Base-by-base conservation (phyloP, 805 yeast genomes). In the Starmerella asiatica region DNA sequence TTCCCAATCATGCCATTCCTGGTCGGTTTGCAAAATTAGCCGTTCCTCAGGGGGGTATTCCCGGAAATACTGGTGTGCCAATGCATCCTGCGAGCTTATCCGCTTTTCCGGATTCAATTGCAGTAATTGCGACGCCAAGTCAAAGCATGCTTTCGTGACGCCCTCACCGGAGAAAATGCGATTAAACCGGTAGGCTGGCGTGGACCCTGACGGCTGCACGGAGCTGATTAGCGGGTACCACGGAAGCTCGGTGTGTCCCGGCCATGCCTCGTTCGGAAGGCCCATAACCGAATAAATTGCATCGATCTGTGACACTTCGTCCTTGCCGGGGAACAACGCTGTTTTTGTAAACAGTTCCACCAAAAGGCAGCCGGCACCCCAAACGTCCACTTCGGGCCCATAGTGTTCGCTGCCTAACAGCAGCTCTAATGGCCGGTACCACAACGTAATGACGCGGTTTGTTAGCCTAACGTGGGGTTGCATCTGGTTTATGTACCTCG, bases 1-100 rank as follows among this genome's bases (percentile, higher is more conserved):
- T 54, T 88, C 98, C 58, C 79, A 88, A 56, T 88, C 98, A 56
- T 88, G 98, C 91, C 96, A 88, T 58, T 93, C 97, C 3, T 93
- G 64, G 21, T 76, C 59, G n/a, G 67, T 65, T 21, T 67, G 62
- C 47, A 79, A 64, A 39, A 75, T 67, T 29, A 83, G 63, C 5
- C 76, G 74, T 45, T 70, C 75, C 1, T 81, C 76, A 24, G 51
- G 48, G 0, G 94, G 95, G 5, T 71, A 76, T 35, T 75, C 79
- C 3, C 57, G 56, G 53, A 88, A 91, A 60, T 82, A 91, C 2
- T 62, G 64, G 56, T 83, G 83, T 27, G 64, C 52, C 24, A 91
- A 65, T 0, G 95, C 93, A 24, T 71, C 69, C 1, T 59, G 58
- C 0, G 96, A 93, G 0, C 76, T 67, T 3, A 79, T 62, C 53